Base-by-base conservation (phyloP, 495 filamentous ascomycete genomes). In the Podospora pseudoanserina region DNA sequence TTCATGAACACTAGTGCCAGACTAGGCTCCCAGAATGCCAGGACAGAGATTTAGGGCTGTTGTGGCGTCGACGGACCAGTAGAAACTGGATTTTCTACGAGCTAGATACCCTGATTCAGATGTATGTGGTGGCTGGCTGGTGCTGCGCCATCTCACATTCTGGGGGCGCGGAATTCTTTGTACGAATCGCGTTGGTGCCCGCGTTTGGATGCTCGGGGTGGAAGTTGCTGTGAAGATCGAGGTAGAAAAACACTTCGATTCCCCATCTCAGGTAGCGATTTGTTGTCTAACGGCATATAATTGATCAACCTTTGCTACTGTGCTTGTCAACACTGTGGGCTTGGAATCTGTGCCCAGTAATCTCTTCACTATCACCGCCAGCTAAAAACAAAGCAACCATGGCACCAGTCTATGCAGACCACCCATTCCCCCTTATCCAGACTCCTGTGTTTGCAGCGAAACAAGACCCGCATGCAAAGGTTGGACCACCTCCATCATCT, bases 401-500 rank as follows among this genome's bases (percentile, higher is more conserved):
- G 74, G 70, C 76, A 30, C 68, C 71, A 6, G 65, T 73, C 57
- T 78, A 78, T 68, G 76, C 76, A 28, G 73, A 78, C 63, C 74
- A 75, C 60, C 76, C 76, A 63, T 78, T 78, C 61, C 54, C 65
- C 49, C 63, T 72, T 1, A 34, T 75, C n/a, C 13, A 54, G 13
- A 74, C 71, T 13, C 75, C 73, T 0, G 55, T 67, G 16, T 66
- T 53, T 23, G 2, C 44, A 49, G 2, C n/a, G 9, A 49, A 49
- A 49, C 39, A 49, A 49, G 39, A 49, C 13, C 2, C 39, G 9
- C 7, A 49, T 49, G 39, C 39, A 49, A 49, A 49, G 39, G 39
- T 49, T 13, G 39, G 39, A 49, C 7, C 39, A 11, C 39, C 7
- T 3, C 39, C 13, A 16, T 39, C 6, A 11, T 39, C 34, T 39